A percentile compares a stretch with the other conserved stretches of the same genome.
These are phyloP conservation scores for Panicum virgatum DNA, from an alignment of 202 grass and related monocot species.

Conservation along the genomic window DNA sequence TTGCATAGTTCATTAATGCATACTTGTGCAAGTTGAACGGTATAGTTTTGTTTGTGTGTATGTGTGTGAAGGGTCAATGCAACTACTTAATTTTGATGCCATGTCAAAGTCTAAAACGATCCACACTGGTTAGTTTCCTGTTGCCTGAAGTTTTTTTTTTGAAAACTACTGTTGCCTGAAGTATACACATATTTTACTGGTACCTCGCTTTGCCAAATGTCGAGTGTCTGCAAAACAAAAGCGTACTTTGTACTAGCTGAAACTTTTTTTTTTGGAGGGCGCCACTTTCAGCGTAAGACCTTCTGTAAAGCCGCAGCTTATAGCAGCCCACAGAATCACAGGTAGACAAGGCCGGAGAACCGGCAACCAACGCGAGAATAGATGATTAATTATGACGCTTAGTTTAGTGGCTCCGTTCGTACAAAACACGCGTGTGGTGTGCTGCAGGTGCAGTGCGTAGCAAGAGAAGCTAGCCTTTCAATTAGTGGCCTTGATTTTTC, in stretches of 20 bases:
- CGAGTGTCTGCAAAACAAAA: constrained; percentile 5
- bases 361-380: neutral
- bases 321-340: constrained; percentile 15
- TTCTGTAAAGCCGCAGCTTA: neutral
- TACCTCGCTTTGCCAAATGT: neutral
- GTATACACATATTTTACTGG: neutral
- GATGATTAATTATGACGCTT: neutral
- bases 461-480: neutral
- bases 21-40: neutral
- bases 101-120: neutral
- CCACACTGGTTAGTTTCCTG: neutral
- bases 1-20: neutral
- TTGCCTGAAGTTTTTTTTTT: neutral
- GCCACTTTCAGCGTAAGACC: neutral
- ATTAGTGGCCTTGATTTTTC: neutral
- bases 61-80: neutral
- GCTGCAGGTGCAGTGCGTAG: constrained; percentile 4
- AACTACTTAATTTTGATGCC: neutral
- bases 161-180: neutral
- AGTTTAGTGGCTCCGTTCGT: constrained; percentile 32
- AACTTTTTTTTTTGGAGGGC: neutral
- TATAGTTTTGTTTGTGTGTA: neutral
- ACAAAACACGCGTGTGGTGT: constrained; percentile 17
- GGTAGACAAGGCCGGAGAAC: constrained; percentile 19
- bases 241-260: neutral